A percentile compares a stretch with the other conserved stretches of the same genome.
Evolutionary conservation across 495 filamentous ascomycete genomes (phyloP).

Genomic region (Hypoxylon fuscum): DNA sequence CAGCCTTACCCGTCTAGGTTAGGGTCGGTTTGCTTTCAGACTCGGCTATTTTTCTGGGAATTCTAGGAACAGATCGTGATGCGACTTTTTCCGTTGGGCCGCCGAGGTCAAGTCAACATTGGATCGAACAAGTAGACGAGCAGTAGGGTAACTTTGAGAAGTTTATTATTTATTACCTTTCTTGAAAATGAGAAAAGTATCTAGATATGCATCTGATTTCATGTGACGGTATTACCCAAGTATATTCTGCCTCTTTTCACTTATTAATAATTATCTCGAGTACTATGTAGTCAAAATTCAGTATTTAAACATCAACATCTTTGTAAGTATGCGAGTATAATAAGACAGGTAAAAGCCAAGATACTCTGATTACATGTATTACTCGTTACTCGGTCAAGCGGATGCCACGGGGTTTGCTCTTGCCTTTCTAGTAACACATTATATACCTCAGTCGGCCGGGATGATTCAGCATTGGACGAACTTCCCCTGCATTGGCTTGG

Average conservation of each 20-base stretch:
- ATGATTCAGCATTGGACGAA: neutral
- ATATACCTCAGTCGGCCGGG: slow-evolving; percentile 22
- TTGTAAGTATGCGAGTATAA: no score
- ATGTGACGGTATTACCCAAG: no score
- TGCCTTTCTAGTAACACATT: slow-evolving; percentile 1
- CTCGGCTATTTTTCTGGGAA: slow-evolving; percentile 40
- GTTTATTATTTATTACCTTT: slow-evolving; percentile 9
- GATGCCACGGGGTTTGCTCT: slow-evolving; percentile 16
- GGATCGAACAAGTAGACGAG: neutral
- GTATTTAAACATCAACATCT: no score
- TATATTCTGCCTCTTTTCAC: no score
- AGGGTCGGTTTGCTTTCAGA: slow-evolving; percentile 3
- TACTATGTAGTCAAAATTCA: no score
- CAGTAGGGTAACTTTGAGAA: neutral
- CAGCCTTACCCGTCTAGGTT: slow-evolving; percentile 16
- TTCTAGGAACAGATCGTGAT: slow-evolving; percentile 4
- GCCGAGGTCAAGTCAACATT: slow-evolving; percentile 32
- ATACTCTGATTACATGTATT: neutral
- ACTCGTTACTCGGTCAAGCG: slow-evolving; percentile 28
- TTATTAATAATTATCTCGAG: no score
- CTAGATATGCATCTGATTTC: no score
- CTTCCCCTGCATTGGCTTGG: neutral
- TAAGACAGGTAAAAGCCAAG: no score
- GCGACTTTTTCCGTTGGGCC: slow-evolving; percentile 35
- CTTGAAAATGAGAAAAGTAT: no score